Evolutionary conservation across 768 basidiomycete species (phyloP).

Genomic region (Auricularia auricula-judae): DNA sequence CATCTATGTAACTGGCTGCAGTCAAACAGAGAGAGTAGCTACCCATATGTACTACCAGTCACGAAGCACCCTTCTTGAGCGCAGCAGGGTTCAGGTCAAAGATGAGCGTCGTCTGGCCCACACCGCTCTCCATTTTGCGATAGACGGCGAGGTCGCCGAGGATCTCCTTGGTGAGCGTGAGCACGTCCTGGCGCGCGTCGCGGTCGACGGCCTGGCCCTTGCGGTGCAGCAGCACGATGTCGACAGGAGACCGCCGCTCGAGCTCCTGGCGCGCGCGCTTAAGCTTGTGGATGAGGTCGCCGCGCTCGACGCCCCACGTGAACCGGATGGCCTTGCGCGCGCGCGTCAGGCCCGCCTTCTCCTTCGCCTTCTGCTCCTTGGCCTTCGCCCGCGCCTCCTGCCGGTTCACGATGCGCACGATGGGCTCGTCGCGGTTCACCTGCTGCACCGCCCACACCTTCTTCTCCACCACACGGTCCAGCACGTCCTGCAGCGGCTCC

Average conservation of each 20-base stretch:
- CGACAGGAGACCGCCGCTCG: constrained; percentile 46
- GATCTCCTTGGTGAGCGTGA: not conserved
- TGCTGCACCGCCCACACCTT: constrained; percentile 47
- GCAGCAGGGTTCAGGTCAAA: not conserved
- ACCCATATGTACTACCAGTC: too few species aligned
- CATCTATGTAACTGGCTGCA: too few species aligned
- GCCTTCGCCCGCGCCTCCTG: constrained; percentile 29
- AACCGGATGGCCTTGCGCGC: constrained; percentile 59
- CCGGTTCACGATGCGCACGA: constrained; percentile 49
- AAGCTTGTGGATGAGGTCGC: constrained; percentile 58
- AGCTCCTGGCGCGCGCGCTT: constrained; percentile 45
- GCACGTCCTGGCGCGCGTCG: not conserved
- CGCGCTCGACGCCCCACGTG: constrained; percentile 49
- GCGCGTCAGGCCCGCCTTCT: constrained; percentile 20
- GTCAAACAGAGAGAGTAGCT: too few species aligned
- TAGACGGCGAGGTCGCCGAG: not conserved
- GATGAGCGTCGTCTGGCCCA: not conserved
- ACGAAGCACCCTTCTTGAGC: not conserved
- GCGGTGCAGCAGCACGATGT: constrained; percentile 46
- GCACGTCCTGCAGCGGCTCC: constrained; percentile 29
- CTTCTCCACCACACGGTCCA: constrained; percentile 31
- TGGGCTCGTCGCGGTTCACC: constrained; percentile 33
- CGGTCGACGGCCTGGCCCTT: constrained; percentile 17
- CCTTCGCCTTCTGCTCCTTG: constrained; percentile 26
- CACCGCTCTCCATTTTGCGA: not conserved